Evolutionary conservation across 176 grass and related monocot species (phyloP).

Genomic region (Musa schizocarpa): DNA sequence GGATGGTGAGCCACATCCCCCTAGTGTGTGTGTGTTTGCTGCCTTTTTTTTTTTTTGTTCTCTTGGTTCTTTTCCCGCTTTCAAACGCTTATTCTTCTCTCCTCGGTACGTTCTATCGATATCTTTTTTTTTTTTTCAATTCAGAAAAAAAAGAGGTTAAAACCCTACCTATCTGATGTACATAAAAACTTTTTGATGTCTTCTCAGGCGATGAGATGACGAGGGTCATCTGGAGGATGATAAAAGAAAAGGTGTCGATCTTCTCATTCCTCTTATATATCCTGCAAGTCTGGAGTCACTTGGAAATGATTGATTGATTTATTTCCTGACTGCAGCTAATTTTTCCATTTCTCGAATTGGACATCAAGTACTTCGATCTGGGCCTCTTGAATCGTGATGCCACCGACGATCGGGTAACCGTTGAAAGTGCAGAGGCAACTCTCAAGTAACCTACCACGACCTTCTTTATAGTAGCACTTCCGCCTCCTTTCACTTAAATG

Average conservation of each 20-base stretch:
- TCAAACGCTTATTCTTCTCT: too few species aligned
- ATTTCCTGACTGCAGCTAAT: constrained; percentile 55
- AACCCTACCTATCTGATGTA: too few species aligned
- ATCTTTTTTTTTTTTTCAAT: too few species aligned
- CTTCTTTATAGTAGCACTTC: background rate
- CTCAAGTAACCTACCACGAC: constrained; percentile 45
- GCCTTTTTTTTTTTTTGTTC: background rate
- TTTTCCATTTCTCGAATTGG: constrained; percentile 83
- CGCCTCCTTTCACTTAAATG: background rate
- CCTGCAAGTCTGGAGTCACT: too few species aligned
- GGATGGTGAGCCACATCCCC: background rate
- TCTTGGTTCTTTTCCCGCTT: background rate
- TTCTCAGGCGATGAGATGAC: constrained; percentile 9
- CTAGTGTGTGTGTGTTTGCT: background rate
- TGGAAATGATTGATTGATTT: too few species aligned
- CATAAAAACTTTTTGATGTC: background rate
- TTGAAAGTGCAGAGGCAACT: constrained; percentile 94
- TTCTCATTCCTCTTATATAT: background rate
- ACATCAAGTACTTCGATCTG: constrained; percentile 95
- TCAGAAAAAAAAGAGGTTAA: too few species aligned
- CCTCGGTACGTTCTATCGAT: too few species aligned
- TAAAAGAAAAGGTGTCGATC: constrained; percentile 3
- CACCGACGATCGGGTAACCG: constrained; percentile 89
- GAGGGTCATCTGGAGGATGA: constrained; percentile 13
- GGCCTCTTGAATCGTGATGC: constrained; percentile 73